Base-by-base conservation (phyloP, 306 rosid species). In the Castanospermum australe region DNA sequence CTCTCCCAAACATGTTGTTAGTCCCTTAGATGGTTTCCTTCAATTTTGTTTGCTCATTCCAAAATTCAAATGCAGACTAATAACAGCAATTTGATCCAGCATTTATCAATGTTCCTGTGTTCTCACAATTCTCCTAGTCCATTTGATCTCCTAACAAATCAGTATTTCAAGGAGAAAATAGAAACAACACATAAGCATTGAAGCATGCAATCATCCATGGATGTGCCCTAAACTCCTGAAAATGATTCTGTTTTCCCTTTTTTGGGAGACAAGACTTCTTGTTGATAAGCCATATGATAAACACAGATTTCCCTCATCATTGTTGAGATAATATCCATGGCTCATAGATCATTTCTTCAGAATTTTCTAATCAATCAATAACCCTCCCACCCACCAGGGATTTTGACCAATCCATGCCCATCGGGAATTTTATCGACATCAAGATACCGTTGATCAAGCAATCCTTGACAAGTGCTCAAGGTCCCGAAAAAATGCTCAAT, bases 401-500 rank as follows among this genome's bases (percentile, higher is more conserved):
- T 42, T 72, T 45, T 32, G 67, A 61, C 73, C 79, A 64, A 45
- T 64, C 78, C 30, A 74, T 51, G 81, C 77, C 73, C 71, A 73
- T 75, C 57, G 51, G 79, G 20, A 75, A 32, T 71, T 78, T 67
- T 83, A 83, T 45, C 77, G 74, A 66, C 78, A 79, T 75, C 80
- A 36, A 75, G 78, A 80, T 70, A 76, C 36, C 57, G 83, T 57
- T 72, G 78, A 75, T 75, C 78, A 69, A 67, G 88, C 73, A 84
- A 78, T 50, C 77, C 71, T 78, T 66, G 67, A 72, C 28, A 71
- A 74, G 25, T 28, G 18, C 71, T 56, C 69, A 86, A 67, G 83
- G 74, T 83, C 84, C 85, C 22, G 73, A 41, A 75, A 81, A 76
- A 67, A 87, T 25, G 80, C 57, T 73, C 84, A 83, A 55, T 38